These are phyloP conservation scores for Alternaria infectoria DNA, from an alignment of 2,329 filamentous ascomycete species.

Conservation along the genomic window DNA sequence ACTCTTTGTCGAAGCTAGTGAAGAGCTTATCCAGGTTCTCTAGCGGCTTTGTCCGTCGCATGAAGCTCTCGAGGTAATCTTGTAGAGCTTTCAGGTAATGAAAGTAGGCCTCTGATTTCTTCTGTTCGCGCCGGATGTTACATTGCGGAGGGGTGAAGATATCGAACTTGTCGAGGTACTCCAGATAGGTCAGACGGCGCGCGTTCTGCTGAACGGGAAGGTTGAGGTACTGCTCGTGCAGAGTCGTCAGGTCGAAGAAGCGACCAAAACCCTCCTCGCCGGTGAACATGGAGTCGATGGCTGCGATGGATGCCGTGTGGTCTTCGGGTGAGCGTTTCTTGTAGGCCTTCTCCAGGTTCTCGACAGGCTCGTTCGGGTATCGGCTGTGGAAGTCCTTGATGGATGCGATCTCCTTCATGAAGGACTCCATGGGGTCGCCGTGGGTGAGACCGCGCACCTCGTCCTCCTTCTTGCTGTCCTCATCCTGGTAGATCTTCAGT, in stretches of 20 bases:
- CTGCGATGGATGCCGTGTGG: constrained; percentile 64
- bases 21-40: constrained; percentile 85
- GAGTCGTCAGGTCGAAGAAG: constrained; percentile 84
- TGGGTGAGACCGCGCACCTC: constrained; percentile 85
- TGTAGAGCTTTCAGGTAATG: constrained; percentile 82
- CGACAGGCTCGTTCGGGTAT: constrained; percentile 92
- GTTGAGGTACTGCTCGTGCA: constrained; percentile 90
- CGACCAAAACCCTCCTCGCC: constrained; percentile 93
- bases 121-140: constrained; percentile 78
- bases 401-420: constrained; percentile 81
- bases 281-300: constrained; percentile 91
- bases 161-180: constrained; percentile 93
- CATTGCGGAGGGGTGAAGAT: constrained; percentile 77
- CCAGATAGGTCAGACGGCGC: constrained; percentile 78
- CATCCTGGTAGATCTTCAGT: constrained; percentile 83
- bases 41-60: constrained; percentile 81
- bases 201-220: constrained; percentile 76
- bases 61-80: constrained; percentile 85
- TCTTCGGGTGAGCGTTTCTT: constrained; percentile 72
- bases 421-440: constrained; percentile 87
- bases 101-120: constrained; percentile 92
- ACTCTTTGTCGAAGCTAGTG: constrained; percentile 78
- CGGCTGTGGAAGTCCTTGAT: constrained; percentile 88
- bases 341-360: constrained; percentile 94
- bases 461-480: constrained; percentile 70